Base-by-base conservation (phyloP, 1,284 basidiomycete genomes). In the Rhodotorula sp. region DNA sequence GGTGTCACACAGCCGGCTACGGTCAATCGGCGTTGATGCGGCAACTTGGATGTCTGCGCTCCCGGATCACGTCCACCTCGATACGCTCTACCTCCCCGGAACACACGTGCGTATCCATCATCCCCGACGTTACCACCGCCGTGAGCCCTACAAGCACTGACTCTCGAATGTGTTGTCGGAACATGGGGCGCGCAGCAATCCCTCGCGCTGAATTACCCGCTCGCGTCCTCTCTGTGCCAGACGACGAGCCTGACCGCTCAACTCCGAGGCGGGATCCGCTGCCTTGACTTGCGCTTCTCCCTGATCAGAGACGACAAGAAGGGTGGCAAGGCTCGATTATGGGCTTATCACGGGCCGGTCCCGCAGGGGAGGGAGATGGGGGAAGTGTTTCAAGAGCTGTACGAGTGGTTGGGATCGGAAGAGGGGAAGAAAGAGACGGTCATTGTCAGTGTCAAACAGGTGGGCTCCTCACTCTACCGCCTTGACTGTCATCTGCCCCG, bases 331-430 rank as follows among this genome's bases (percentile, higher is more conserved):
- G 49, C 22, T 42, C 30, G 44, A 10, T n/a, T 72, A 12, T 44
- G 59, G 63, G 70, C 61, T 5, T 70, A 72, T 29, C 70, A 72
- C n/a, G 68, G 70, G 7, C 26, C 58, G 4, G 56, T 66, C 30
- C 54, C 66, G 26, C 63, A 72, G 37, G 48, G 61, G 1, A 20
- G 30, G 15, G 49, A 44, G 6, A 64, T 65, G 3, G 61, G 56
- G n/a, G 57, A 64, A 12, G 68, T 42, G 42, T 51, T 72, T 14
- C 60, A 61, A 5, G 53, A 63, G 44, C n/a, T 72, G 8, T 66
- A 72, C 22, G 12, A 4, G 20, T 72, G 49, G 30, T 26, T 72
- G 0, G 68, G 66, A 22, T 44, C 46, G 17, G 53, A 48, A 4
- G 29, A 64, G 24, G 65, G 65, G 2, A 45, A 33, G 20, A 26